Conservation (phyloP, 1,139 yeast genomes). For the Arxiozyma heterogenica region DNA sequence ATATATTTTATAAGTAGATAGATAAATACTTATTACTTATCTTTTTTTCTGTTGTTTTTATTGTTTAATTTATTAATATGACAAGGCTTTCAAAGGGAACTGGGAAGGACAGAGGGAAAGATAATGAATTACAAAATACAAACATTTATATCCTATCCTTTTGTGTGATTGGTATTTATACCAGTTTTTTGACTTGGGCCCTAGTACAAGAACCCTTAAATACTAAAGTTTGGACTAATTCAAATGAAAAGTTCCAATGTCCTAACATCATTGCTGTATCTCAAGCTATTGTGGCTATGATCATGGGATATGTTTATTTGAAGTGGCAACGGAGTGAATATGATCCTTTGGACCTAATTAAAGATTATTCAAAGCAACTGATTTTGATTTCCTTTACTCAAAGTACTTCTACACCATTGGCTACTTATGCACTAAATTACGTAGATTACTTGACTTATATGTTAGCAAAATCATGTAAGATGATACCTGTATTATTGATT, state of each 20-base stretch:
- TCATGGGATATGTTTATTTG: slow-evolving; percentile 59
- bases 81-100: background rate
- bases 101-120: background rate
- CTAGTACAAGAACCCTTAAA: slow-evolving; percentile 81
- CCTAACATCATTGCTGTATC: slow-evolving; percentile 67
- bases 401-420: slow-evolving; percentile 78
- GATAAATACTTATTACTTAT: too few relatives aligned
- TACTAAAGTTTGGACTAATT: slow-evolving; percentile 64
- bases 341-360: slow-evolving; percentile 19
- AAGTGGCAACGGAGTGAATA: slow-evolving; percentile 29
- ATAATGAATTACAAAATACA: background rate
- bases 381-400: slow-evolving; percentile 66
- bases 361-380: slow-evolving; percentile 35
- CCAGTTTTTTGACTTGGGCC: slow-evolving; percentile 85
- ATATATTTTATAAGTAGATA: too few relatives aligned
- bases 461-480: slow-evolving; percentile 85
- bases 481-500: slow-evolving; percentile 84
- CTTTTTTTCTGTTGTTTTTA: background rate
- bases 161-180: slow-evolving; percentile 70
- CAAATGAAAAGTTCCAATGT: slow-evolving; percentile 51
- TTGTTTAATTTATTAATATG: background rate
- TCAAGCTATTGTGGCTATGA: slow-evolving; percentile 65
- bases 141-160: slow-evolving; percentile 28
- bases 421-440: slow-evolving; percentile 59
- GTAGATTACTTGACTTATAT: slow-evolving; percentile 80